A percentile compares a stretch with the other conserved stretches of the same genome.
These are phyloP conservation scores for Brasenia schreberi DNA, from an alignment of 164 flowering plant genomes.

Conservation along the genomic window DNA sequence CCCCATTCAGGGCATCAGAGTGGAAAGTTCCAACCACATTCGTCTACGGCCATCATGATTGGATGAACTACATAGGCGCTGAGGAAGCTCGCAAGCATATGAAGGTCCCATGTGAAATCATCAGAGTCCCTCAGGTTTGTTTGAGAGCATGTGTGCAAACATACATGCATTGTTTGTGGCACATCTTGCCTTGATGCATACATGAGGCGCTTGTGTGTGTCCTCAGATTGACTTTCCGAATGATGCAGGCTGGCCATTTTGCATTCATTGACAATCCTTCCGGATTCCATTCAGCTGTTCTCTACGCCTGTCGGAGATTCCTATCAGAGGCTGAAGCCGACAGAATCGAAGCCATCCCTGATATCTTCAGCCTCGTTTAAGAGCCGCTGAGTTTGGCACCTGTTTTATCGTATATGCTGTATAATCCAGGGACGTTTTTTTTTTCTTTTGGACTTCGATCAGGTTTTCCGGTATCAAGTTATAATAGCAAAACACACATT, in stretches of 20 bases:
- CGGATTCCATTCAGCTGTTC: conserved; percentile 70
- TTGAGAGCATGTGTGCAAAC: not conserved
- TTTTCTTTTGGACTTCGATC: no score
- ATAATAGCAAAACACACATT: no score
- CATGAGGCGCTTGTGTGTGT: not conserved
- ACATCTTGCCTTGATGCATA: not conserved
- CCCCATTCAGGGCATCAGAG: conserved; percentile 61
- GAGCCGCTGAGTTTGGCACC: not conserved
- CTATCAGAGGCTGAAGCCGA: conserved; percentile 16
- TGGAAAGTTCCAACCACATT: conserved; percentile 99
- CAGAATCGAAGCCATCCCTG: conserved; percentile 29
- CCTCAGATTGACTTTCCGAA: not conserved
- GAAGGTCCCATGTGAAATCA: conserved; percentile 92
- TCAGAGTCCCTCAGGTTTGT: conserved; percentile 80
- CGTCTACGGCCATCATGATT: conserved; percentile 77
- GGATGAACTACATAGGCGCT: conserved; percentile 94
- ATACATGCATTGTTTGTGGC: not conserved
- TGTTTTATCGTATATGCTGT: no score
- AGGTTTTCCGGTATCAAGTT: no score
- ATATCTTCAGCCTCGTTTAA: conserved; percentile 20
- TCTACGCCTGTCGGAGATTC: conserved; percentile 66
- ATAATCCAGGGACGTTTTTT: no score
- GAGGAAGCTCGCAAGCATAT: conserved; percentile 75
- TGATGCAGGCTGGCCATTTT: conserved; percentile 81
- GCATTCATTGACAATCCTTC: conserved; percentile 72